Evolutionary conservation across 768 basidiomycete genomes (phyloP), one percentile per base, ranked within the genome.

Genomic region (Rhodotorula graminis): DNA sequence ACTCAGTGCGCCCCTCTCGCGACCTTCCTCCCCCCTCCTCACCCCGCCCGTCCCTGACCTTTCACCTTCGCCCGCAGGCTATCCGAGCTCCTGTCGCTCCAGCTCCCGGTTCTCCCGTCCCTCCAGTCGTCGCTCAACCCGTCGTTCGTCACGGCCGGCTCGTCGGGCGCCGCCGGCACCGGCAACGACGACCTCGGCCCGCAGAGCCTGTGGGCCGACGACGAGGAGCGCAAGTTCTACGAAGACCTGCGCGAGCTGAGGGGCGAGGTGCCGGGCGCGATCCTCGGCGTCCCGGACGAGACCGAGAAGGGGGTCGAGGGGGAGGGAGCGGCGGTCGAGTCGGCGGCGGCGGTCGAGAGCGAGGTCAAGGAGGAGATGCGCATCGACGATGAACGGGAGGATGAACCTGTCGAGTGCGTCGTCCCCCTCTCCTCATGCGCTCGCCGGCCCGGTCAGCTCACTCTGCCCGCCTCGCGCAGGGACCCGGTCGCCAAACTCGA

Each of bases 191-290:
- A 84, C 2, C 89, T 92, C 15, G 76, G 80, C 0, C 82, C 85
- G 6, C 89, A 90, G 12, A 90, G 93, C 8, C 93, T 97, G 80
- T 99, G 96, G 96, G 92, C 92, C 80, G 96, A 98, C 77, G 96
- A 98, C 76, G 95, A 99, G 82, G 95, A 97, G 80, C 85, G 90
- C 33, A 84, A 88, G 70, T 98, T 95, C 81, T 98, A 89, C 77
- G 95, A 97, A 79, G 93, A 97, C 71, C 83, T 96, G 56, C 87
- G 90, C 70, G 96, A 98, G 80, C 80, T 97, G 65, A 89, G 89
- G 70, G 92, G 96, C 70, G 92, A 93, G 70, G 92, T 96, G 4
- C 96, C 96, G 0, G 88, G 86, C 62, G 89, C 88, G 64, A 86
- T 98, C 52, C 84, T 98, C 31, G 73, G 65, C 0, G 64, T 83